Base-by-base conservation (phyloP, 202 grass and related monocot species). In the Tripidium arundinaceum region DNA sequence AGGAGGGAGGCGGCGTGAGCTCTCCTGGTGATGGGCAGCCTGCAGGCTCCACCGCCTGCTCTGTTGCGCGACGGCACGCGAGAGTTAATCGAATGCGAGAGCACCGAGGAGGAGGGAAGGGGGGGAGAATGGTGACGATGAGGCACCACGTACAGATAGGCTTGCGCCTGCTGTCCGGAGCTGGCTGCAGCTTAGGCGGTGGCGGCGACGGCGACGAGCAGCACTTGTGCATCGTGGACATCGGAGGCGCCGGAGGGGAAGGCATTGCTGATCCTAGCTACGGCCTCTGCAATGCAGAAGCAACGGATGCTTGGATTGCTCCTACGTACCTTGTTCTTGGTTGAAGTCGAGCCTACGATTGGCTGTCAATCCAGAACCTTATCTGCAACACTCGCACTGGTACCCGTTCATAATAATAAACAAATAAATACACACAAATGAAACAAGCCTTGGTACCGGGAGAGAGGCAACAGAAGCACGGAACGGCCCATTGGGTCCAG, bases 21-120 rank as follows among this genome's bases (percentile, higher is more conserved):
- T 66, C 96, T 93, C 79, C 96, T 86, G 27, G 70, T 91, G 43
- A 52, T 4, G 64, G 37, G 60, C 67, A 72, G 0, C 76, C 70
- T 65, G 46, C 49, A 54, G 19, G 29, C 66, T 21, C 80, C 60
- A 18, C 49, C 83, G 68, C 79, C 87, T 89, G 87, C 83, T 82
- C 79, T 79, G 83, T 83, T 74, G 42, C 47, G 59, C 58, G 65
- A 36, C 43, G 10, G 7, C 60, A 83, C 77, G 86, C 77, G 10
- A 42, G 45, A 76, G 81, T 65, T 22, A 45, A 50, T 13, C 11
- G 43, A 16, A 21, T 15, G 52, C 54, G 55, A 63, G 49, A 38
- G 58, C 7, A 33, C 24, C 19, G 46, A 31, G 4, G 29, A 18
- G 28, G 2, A 15, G 6, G 1, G 31, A 33, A 1, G 11, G 0